Evolutionary conservation across 2,329 filamentous ascomycete genomes (phyloP).

Genomic region (Epichloe sp.): DNA sequence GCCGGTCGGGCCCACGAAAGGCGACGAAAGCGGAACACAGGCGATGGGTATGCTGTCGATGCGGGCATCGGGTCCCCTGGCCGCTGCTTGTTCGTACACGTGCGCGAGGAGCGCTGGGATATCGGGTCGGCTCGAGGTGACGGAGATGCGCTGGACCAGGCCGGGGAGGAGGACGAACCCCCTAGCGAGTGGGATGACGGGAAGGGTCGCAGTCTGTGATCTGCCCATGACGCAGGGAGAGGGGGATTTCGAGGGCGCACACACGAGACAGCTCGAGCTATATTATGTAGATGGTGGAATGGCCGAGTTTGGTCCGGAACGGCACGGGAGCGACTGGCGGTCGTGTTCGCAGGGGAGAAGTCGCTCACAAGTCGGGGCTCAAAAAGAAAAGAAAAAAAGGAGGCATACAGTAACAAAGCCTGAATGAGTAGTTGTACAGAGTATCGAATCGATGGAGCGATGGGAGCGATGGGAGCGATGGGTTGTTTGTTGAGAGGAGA

Average conservation of each 20-base stretch:
- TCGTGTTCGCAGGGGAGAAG: neutral
- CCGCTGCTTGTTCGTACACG: slow-evolving; percentile 64
- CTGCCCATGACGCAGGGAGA: slow-evolving; percentile 22
- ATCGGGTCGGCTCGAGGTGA: slow-evolving; percentile 68
- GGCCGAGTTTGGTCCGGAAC: neutral
- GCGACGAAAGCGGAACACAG: slow-evolving; percentile 74
- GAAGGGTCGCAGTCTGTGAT: slow-evolving; percentile 39
- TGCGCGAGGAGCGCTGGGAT: slow-evolving; percentile 77
- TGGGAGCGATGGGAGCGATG: neutral
- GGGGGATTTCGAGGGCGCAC: neutral
- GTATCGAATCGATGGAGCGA: neutral
- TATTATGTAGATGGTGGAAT: neutral
- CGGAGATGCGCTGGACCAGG: slow-evolving; percentile 70
- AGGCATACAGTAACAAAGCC: neutral
- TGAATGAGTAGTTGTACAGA: neutral
- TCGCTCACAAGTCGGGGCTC: neutral
- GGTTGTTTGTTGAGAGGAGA: neutral
- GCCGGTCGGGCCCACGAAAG: slow-evolving; percentile 59
- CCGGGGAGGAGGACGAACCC: slow-evolving; percentile 76
- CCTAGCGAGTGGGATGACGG: slow-evolving; percentile 71
- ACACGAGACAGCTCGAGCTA: neutral
- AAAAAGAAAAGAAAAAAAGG: neutral
- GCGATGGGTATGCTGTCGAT: slow-evolving; percentile 63
- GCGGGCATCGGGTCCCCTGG: slow-evolving; percentile 50
- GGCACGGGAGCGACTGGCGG: neutral